Evolutionary conservation across 371 early-diverging fungal species (phyloP).

Genomic region (Haplosporangium sp.): DNA sequence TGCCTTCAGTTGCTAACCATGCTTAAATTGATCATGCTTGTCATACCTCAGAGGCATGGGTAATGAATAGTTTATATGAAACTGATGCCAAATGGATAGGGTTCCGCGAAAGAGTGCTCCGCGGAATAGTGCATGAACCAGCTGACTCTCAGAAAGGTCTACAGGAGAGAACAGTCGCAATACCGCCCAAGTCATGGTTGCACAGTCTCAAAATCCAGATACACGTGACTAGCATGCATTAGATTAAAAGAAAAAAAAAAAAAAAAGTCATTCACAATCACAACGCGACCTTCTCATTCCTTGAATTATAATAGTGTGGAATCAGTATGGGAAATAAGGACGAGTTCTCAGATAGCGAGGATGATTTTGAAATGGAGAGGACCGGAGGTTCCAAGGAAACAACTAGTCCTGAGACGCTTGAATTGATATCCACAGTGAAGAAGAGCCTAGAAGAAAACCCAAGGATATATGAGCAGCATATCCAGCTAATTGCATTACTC

Average conservation of each 20-base stretch:
- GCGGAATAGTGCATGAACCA: neutral
- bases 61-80: neutral
- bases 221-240: too few species aligned
- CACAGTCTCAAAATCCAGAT: too few species aligned
- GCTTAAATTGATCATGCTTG: neutral
- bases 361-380: constrained; percentile 26
- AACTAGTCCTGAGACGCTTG: constrained; percentile 14
- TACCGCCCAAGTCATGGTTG: too few species aligned
- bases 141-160: neutral
- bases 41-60: neutral
- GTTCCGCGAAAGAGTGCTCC: too few species aligned
- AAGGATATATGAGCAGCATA: constrained; percentile 39
- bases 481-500: constrained; percentile 31
- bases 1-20: neutral
- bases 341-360: constrained; percentile 19
- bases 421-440: constrained; percentile 27
- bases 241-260: too few species aligned
- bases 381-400: constrained; percentile 3
- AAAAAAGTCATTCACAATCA: neutral
- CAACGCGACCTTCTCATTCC: neutral
- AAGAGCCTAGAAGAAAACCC: constrained; percentile 23
- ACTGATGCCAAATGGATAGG: neutral
- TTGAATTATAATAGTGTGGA: neutral
- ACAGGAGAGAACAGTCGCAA: too few species aligned
- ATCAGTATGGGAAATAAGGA: constrained; percentile 22